A percentile compares a stretch with the other conserved stretches of the same genome.
Evolutionary conservation across 2,329 filamentous ascomycete species (phyloP).

Genomic region (Botrytis paeoniae): DNA sequence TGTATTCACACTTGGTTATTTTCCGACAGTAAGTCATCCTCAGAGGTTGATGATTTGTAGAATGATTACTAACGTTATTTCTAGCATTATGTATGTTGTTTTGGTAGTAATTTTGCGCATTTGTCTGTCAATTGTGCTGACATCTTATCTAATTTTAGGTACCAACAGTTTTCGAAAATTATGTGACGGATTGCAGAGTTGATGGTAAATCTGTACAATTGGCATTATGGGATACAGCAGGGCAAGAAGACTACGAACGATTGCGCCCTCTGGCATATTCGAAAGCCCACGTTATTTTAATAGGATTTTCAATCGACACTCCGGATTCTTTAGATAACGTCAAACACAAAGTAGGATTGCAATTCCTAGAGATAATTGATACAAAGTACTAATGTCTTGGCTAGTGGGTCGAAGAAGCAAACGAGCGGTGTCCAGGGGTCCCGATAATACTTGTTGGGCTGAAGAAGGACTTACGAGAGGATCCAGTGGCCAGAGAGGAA

Average conservation of each 20-base stretch:
- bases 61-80: constrained; percentile 28
- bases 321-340: constrained; percentile 97
- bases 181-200: constrained; percentile 96
- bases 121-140: constrained; percentile 42
- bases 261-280: constrained; percentile 92
- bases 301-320: constrained; percentile 92
- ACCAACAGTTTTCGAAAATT: constrained; percentile 98
- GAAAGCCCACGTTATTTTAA: constrained; percentile 94
- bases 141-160: constrained; percentile 55
- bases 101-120: background rate
- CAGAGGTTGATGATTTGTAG: constrained; percentile 26
- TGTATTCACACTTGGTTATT: constrained; percentile 97
- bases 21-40: constrained; percentile 75
- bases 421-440: constrained; percentile 84
- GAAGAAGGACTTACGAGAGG: constrained; percentile 95
- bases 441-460: constrained; percentile 94
- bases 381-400: constrained; percentile 25
- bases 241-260: constrained; percentile 97
- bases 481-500: constrained; percentile 90
- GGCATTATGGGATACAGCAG: constrained; percentile 98
- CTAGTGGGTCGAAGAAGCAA: constrained; percentile 94
- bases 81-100: constrained; percentile 49
- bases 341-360: constrained; percentile 74
- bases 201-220: constrained; percentile 98
- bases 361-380: constrained; percentile 27